phyloP scores from a whole-genome alignment of 345 rosid genomes.

The Carallia brachiata region DNA sequence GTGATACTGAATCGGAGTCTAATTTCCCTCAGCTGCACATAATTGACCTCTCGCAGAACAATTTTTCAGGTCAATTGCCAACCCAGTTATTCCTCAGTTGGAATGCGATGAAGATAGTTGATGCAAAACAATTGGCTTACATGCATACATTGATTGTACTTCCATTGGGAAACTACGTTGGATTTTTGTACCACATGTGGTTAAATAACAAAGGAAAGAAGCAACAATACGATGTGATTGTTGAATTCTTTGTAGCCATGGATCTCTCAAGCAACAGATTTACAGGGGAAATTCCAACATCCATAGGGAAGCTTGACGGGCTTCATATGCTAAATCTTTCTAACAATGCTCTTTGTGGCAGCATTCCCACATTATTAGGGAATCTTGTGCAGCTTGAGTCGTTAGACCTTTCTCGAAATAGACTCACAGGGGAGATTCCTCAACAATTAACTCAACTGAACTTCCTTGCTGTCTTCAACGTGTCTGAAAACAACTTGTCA shows the following conservation, averaged over 20 bases:
- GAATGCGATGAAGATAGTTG: not conserved
- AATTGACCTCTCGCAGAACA: slow-evolving; percentile 3
- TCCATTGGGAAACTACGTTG: too few relatives aligned
- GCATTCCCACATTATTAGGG: not conserved
- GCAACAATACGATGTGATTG: not conserved
- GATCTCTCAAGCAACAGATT: slow-evolving; percentile 6
- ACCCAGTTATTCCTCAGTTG: not conserved
- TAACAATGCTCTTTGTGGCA: not conserved
- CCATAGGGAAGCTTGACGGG: not conserved
- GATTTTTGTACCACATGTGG: too few relatives aligned
- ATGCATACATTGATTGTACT: not conserved
- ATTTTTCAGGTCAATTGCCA: slow-evolving; percentile 8
- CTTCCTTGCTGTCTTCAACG: not conserved
- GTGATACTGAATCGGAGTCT: not conserved
- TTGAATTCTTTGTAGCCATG: not conserved
- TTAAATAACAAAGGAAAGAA: not conserved
- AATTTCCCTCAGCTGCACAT: not conserved
- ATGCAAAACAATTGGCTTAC: not conserved
- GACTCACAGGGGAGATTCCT: not conserved
- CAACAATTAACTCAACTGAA: not conserved
- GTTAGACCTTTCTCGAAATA: not conserved
- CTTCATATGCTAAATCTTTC: not conserved
- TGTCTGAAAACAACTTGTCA: not conserved
- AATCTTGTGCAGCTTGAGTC: not conserved
- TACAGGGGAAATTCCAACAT: not conserved